These are phyloP conservation scores for Sporothrix brasiliensis DNA, from an alignment of 2,329 filamentous ascomycete genomes.

Conservation along the genomic window DNA sequence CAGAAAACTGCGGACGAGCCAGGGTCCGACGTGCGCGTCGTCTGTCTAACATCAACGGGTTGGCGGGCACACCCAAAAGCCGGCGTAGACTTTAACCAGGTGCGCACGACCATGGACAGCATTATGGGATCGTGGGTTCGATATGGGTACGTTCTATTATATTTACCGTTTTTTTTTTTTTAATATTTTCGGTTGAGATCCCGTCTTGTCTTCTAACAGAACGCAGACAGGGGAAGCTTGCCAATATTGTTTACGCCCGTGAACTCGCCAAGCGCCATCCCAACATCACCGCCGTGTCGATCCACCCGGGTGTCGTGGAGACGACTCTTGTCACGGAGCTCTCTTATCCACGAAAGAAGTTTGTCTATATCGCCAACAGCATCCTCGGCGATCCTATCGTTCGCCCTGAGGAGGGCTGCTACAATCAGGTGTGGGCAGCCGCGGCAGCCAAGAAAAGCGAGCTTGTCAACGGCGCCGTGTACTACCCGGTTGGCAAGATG, in stretches of 20 bases:
- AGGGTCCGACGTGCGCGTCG: constrained; percentile 39
- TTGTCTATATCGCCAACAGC: constrained; percentile 35
- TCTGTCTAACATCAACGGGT: constrained; percentile 38
- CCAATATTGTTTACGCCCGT: constrained; percentile 40
- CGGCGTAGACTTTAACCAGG: constrained; percentile 39
- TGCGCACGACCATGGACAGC: constrained; percentile 38
- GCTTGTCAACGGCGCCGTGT: constrained; percentile 44
- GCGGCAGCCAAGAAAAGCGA: constrained; percentile 39
- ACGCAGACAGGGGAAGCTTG: constrained; percentile 39
- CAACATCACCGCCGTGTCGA: constrained; percentile 37
- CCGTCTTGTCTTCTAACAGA: background rate
- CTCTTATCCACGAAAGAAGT: constrained; percentile 29
- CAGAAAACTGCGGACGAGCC: constrained; percentile 35
- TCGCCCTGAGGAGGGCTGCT: constrained; percentile 44
- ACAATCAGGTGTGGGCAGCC: constrained; percentile 49
- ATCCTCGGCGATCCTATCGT: constrained; percentile 34
- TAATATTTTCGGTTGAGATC: too few species aligned
- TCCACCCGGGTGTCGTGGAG: constrained; percentile 41
- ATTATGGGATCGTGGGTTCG: constrained; percentile 36
- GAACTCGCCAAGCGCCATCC: constrained; percentile 40
- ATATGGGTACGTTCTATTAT: constrained; percentile 37
- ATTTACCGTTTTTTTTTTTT: background rate
- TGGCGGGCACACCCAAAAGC: constrained; percentile 36
- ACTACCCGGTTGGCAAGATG: constrained; percentile 43
- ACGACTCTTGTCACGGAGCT: constrained; percentile 39